Evolutionary conservation across 1,139 yeast species (phyloP).

Genomic region (Sugiyamaella novakii): DNA sequence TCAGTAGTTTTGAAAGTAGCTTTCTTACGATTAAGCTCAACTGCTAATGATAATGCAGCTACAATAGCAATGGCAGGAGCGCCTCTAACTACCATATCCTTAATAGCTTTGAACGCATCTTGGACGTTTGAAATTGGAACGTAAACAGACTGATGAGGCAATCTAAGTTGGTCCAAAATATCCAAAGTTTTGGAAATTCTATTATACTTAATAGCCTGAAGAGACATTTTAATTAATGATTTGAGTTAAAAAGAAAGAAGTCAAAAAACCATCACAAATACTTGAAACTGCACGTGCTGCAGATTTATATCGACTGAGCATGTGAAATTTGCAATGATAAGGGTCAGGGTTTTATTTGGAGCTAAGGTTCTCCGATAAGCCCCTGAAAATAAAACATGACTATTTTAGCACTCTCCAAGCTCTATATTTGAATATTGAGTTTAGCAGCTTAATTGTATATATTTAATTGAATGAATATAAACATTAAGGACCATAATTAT

Average conservation of each 20-base stretch:
- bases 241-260: not conserved
- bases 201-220: constrained; percentile 70
- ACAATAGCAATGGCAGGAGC: constrained; percentile 99
- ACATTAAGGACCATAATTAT: no score
- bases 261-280: not conserved
- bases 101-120: constrained; percentile 81
- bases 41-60: constrained; percentile 81
- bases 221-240: constrained; percentile 24
- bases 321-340: no score
- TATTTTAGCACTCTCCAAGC: no score
- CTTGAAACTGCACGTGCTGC: constrained; percentile 8
- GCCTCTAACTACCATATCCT: constrained; percentile 92
- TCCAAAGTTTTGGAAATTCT: constrained; percentile 50
- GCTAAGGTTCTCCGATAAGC: no score
- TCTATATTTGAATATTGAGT: no score
- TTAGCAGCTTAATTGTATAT: no score
- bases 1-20: constrained; percentile 15
- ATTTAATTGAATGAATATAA: no score
- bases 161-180: constrained; percentile 75
- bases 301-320: no score
- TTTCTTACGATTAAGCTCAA: constrained; percentile 51
- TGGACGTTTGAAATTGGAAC: constrained; percentile 59
- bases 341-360: no score
- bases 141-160: constrained; percentile 79
- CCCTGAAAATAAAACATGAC: no score